Evolutionary conservation across 305 asterid species (phyloP), one percentile per base, ranked within the genome.

Genomic region (Fraxinus dipetala): DNA sequence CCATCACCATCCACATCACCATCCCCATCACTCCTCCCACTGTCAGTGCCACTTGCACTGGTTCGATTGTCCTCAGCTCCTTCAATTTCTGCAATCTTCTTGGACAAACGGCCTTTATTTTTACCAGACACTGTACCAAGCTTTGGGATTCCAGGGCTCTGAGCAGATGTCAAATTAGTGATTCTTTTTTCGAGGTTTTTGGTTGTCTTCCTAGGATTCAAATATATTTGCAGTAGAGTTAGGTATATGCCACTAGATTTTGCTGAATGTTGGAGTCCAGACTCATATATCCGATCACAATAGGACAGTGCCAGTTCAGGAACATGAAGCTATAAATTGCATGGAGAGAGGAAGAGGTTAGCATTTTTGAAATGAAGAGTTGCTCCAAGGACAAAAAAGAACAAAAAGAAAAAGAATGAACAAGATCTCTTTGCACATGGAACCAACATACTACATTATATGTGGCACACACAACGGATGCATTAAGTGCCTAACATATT

Each of bases 241-340:
- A 93, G 96, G 90, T 94, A 96, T 83, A 96, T 91, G 86, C 98
- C 88, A 80, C 83, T 82, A 83, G 94, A 84, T 87, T 93, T 93
- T 83, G 92, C 95, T 56, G 97, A 82, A 77, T 91, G 91, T 82
- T 90, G 95, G 34, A 80, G 89, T 80, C 90, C 94, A 45, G 91
- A 89, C 82, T 93, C 94, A 54, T 93, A 91, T 76, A 96, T 90
- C 74, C 95, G 96, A 83, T 96, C 99, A 80, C 99, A 96, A 83
- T 96, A 95, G 69, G 96, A 81, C 80, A 96, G 85, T 45, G 98
- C 99, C 89, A 95, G 83, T 69, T 96, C 98, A 70, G 99, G 98
- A 91, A 93, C 93, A 89, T 91, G 91, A 85, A 96, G 94, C 98
- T 94, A 75, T 30, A 70, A 87, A 83, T 72, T 67, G 81, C 82